These are phyloP conservation scores for Blastobotrys persicus DNA, from an alignment of 1,139 yeast genomes.

Conservation along the genomic window DNA sequence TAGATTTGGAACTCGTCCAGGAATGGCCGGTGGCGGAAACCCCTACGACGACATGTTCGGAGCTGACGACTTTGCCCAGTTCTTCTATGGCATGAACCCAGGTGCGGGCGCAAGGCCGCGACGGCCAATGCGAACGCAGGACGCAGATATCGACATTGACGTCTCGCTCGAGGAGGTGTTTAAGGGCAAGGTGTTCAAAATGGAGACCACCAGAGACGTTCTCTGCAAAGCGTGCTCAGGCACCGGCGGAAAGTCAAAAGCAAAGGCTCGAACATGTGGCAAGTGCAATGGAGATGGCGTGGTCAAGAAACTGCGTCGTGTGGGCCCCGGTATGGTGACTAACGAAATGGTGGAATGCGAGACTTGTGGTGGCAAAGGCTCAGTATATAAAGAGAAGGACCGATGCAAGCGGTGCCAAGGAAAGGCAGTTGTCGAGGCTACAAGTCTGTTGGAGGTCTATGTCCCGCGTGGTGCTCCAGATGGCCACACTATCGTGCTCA, in stretches of 20 bases:
- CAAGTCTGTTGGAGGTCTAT: constrained; percentile 73
- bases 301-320: constrained; percentile 56
- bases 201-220: constrained; percentile 69
- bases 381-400: constrained; percentile 60
- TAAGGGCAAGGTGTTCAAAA: constrained; percentile 76
- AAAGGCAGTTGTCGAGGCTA: constrained; percentile 57
- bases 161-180: constrained; percentile 74
- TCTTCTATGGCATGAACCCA: constrained; percentile 43
- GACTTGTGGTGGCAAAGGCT: constrained; percentile 72
- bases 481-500: constrained; percentile 60
- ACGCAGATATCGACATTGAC: constrained; percentile 62
- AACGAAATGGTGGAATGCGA: constrained; percentile 63
- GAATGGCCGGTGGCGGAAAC: constrained; percentile 26
- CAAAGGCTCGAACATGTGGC: constrained; percentile 57
- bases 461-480: constrained; percentile 66
- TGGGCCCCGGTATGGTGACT: constrained; percentile 76
- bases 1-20: constrained; percentile 34
- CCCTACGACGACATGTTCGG: constrained; percentile 41
- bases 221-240: constrained; percentile 75
- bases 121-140: constrained; percentile 48
- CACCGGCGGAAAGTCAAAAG: constrained; percentile 63
- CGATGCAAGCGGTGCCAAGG: constrained; percentile 79
- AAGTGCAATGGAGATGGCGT: constrained; percentile 74
- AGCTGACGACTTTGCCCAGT: constrained; percentile 70
- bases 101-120: constrained; percentile 19